Evolutionary conservation across 306 rosid species (phyloP), one percentile per base, ranked within the genome.

Genomic region (Sicyos edulis): DNA sequence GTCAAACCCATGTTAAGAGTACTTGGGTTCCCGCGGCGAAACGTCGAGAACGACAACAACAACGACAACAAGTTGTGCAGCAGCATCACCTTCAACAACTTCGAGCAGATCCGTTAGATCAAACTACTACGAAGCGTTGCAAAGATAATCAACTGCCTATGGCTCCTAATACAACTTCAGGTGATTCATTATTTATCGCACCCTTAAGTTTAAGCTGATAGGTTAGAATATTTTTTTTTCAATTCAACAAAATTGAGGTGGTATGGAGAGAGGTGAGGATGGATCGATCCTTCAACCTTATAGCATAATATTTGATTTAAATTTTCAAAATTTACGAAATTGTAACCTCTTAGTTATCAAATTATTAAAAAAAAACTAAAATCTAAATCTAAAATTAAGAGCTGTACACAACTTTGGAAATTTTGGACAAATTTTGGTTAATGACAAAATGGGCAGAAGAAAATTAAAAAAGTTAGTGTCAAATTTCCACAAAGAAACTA

Each of bases 11-110:
- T 77, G 86, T 88, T 10, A 88, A 81, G 74, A 88, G 95, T 77
- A 88, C 95, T 62, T 88, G 95, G 95, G 83, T 88, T 47, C 95
- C 95, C 0, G 95, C 89, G 0, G 80, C 95, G 5, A 88, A 81
- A 58, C 90, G 95, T 68, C 91, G 95, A 3, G 86, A 86, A 74
- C 83, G 91, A 37, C 47, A 76, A 17, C 80, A 79, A 60, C 86
- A 80, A 22, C 83, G 81, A 0, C 80, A 70, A 0, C 74, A 75
- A 1, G 74, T 42, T 6, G 4, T 59, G 2, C 78, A 80, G 0
- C 84, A 80, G 1, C 80, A 32, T 2, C 80, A 80, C 0, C 84
- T 78, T 2, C 80, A 32, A 37, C 65, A 54, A 51, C 3, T 34
- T 1, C 59, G 76, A 10, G 1, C 16, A 14, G 81, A 78, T 14